Percentiles rank a stretch among this genome's conserved stretches.
Conservation (phyloP, 345 rosid genomes). For the Psidium friedrichsthalianum region DNA sequence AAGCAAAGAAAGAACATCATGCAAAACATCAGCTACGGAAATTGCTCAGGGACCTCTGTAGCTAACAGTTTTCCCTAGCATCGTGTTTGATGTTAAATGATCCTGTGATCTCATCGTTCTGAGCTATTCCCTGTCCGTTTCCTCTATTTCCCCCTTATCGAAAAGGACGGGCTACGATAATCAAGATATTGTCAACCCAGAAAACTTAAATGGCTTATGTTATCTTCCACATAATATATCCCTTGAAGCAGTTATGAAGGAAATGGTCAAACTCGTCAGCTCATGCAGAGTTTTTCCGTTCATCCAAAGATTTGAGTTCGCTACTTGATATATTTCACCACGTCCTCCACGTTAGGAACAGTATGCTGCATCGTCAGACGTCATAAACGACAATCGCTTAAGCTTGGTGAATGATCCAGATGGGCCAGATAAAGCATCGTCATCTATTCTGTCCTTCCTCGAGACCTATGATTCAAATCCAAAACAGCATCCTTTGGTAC, state of each 20-base stretch:
- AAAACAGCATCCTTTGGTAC: neutral
- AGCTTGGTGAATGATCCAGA: neutral
- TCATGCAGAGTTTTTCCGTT: neutral
- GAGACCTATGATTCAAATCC: neutral
- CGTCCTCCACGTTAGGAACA: neutral
- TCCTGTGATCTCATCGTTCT: neutral
- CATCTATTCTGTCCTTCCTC: neutral
- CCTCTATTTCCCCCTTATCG: neutral
- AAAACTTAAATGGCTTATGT: neutral
- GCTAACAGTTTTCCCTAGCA: neutral
- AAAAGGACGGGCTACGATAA: neutral
- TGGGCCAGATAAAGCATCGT: neutral
- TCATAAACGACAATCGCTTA: neutral
- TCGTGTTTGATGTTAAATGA: neutral
- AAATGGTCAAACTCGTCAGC: neutral
- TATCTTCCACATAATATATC: neutral
- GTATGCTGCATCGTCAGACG: neutral
- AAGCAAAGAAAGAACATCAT: neutral
- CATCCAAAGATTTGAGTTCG: neutral
- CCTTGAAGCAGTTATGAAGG: neutral
- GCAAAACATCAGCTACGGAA: neutral
- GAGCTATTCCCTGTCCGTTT: neutral
- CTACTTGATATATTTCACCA: neutral
- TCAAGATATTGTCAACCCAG: neutral
- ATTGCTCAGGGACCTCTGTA: neutral